Evolutionary conservation across 2,329 filamentous ascomycete species (phyloP).

Genomic region (Sporothrix brunneoviolacea): DNA sequence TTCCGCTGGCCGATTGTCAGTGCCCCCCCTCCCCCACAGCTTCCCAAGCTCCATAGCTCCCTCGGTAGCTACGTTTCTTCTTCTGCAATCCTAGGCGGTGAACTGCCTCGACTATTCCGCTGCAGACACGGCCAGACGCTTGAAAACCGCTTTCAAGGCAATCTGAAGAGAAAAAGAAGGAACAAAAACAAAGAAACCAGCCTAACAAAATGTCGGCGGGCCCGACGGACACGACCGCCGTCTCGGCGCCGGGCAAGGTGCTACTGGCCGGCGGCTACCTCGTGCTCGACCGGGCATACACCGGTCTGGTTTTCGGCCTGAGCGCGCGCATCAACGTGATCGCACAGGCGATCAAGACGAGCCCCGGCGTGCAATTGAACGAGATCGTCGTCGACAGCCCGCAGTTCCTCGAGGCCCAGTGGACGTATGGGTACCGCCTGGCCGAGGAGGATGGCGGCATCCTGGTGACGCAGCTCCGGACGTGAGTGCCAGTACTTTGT

Average conservation of each 20-base stretch:
- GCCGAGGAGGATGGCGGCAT: constrained; percentile 70
- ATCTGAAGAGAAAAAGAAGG: too few relatives aligned
- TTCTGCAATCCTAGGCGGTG: background rate
- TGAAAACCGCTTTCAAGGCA: too few relatives aligned
- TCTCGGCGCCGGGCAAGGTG: constrained; percentile 95
- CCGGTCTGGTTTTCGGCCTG: constrained; percentile 64
- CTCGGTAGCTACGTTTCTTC: background rate
- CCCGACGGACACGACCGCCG: constrained; percentile 39
- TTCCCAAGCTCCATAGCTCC: constrained; percentile 7
- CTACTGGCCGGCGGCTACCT: constrained; percentile 91
- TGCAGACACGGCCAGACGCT: too few relatives aligned
- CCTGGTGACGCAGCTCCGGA: constrained; percentile 68
- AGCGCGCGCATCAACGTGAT: constrained; percentile 62
- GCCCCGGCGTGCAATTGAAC: constrained; percentile 54
- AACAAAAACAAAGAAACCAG: too few relatives aligned
- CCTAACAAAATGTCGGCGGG: constrained; percentile 13
- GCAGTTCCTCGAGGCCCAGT: constrained; percentile 80
- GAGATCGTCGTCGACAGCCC: constrained; percentile 86
- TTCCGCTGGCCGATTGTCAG: background rate
- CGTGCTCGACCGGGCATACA: constrained; percentile 82
- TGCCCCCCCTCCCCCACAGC: constrained; percentile 9
- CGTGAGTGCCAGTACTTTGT: too few relatives aligned
- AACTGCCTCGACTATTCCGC: too few relatives aligned
- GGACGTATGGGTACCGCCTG: constrained; percentile 76
- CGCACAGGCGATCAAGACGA: constrained; percentile 50